Base-by-base conservation (phyloP, 306 rosid genomes). In the Quercus robur region DNA sequence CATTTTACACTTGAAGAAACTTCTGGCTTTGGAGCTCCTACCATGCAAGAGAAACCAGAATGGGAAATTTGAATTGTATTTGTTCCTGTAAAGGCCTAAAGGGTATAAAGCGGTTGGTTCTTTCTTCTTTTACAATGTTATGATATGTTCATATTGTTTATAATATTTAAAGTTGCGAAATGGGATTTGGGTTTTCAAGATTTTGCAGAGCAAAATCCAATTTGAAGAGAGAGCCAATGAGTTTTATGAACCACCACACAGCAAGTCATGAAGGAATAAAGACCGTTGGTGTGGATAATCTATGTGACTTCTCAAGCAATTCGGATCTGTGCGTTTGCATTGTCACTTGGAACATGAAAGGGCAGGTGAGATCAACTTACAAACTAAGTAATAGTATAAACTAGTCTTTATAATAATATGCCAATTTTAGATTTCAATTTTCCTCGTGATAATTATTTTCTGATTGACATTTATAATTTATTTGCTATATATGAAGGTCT, bases 331-430 rank as follows among this genome's bases (percentile, higher is more conserved):
- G 92, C 81, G 74, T 93, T 54, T 85, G 89, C 76, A 73, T 87
- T 5, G 85, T 88, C 0, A 91, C 98, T 69, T 93, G 98, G 97
- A 93, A 93, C 76, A 93, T 93, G 97, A 93, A 93, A 31, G 90
- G 93, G 28, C 85, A 82, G 91, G 91, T 89, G 6, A 74, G 41
- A 17, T 5, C 52, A 23, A 38, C 23, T 23, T 49, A 11, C 46
- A 41, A 41, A 12, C 17, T 12, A 49, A 49, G 46, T 41, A 41
- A 41, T 41, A n/a, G n/a, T n/a, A 41, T 49, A 49, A 49, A 49
- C 54, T 49, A 49, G 4, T 49, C 17, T 3, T 49, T 49, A 49
- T 49, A 3, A 12, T 49, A 3, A 12, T 49, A 10, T 49, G 11
- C 54, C 15, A 49, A 49, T 12, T 46, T 63, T 18, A 20, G 7